phyloP scores from a whole-genome alignment of 2,329 filamentous ascomycete genomes.

The Sodiomyces alkalinus region DNA sequence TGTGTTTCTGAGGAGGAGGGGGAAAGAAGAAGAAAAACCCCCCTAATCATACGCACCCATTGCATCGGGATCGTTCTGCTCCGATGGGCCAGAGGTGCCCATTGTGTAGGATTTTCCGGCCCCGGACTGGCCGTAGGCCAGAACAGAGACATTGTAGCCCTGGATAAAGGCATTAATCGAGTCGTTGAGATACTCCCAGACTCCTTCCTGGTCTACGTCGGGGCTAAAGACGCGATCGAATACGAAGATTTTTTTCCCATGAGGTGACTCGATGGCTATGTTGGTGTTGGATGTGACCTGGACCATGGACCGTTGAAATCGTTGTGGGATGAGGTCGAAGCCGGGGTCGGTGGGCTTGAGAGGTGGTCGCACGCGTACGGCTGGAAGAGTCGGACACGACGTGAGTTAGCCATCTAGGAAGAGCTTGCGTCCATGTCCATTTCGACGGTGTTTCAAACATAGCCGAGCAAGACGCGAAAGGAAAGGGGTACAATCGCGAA shows the following conservation, averaged over 20 bases:
- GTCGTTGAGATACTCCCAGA: conserved; percentile 90
- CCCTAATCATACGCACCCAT: no score
- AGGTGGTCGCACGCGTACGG: conserved; percentile 82
- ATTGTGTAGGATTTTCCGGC: conserved; percentile 98
- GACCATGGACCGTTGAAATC: conserved; percentile 86
- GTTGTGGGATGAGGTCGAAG: conserved; percentile 86
- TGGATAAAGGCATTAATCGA: conserved; percentile 82
- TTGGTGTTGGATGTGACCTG: conserved; percentile 77
- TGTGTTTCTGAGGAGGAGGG: no score
- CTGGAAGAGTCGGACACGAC: no score
- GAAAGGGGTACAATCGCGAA: conserved; percentile 5
- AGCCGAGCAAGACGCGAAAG: conserved; percentile 1
- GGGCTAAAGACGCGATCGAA: conserved; percentile 91
- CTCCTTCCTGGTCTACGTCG: conserved; percentile 68
- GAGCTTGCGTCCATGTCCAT: no score
- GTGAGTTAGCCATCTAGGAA: no score
- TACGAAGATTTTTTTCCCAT: conserved; percentile 87
- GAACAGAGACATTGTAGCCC: conserved; percentile 94
- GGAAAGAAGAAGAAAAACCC: conserved; percentile 19
- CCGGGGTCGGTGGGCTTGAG: conserved; percentile 74
- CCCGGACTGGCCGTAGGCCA: conserved; percentile 95
- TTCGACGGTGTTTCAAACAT: no score
- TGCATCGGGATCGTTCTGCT: conserved; percentile 52
- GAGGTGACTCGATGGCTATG: conserved; percentile 75
- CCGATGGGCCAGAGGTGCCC: conserved; percentile 78